These are phyloP conservation scores for Boletus sp. DNA, from an alignment of 768 basidiomycete species.

Conservation along the genomic window DNA sequence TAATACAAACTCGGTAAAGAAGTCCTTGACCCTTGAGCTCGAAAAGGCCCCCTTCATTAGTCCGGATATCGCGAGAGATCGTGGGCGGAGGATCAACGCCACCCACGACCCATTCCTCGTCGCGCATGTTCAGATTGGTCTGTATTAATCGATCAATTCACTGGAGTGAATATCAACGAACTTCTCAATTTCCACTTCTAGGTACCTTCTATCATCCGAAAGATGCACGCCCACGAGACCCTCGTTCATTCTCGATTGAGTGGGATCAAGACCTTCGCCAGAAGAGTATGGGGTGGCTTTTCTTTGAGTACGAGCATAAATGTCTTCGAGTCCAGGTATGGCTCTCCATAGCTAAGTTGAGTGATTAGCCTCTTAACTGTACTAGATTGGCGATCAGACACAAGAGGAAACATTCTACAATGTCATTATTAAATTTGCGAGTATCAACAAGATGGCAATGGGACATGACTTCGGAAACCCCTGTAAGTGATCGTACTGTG, in stretches of 20 bases:
- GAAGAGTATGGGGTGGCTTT: conserved; percentile 50
- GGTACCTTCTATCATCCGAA: conserved; percentile 30
- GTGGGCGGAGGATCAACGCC: conserved; percentile 40
- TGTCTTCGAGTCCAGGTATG: conserved; percentile 59
- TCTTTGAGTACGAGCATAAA: conserved; percentile 70
- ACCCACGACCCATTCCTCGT: conserved; percentile 54
- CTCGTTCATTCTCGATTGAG: conserved; percentile 67
- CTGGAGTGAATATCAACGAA: not conserved
- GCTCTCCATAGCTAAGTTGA: not conserved
- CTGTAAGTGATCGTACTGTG: conserved; percentile 42
- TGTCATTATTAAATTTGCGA: conserved; percentile 54
- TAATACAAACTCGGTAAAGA: conserved; percentile 5
- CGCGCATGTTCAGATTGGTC: conserved; percentile 65
- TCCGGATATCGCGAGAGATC: conserved; percentile 54
- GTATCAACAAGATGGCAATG: conserved; percentile 57
- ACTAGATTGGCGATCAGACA: conserved; percentile 59
- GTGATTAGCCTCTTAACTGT: not conserved
- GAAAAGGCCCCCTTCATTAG: conserved; percentile 55
- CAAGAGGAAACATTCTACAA: conserved; percentile 50
- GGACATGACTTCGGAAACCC: conserved; percentile 62
- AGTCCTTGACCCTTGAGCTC: conserved; percentile 35
- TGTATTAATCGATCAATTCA: conserved; percentile 25
- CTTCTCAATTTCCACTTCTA: conserved; percentile 5
- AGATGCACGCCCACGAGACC: conserved; percentile 25
- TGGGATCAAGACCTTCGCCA: conserved; percentile 54